Evolutionary conservation across 1,139 yeast genomes (phyloP), one percentile per base, ranked within the genome.

Genomic region (Maudiozyma humilis): DNA sequence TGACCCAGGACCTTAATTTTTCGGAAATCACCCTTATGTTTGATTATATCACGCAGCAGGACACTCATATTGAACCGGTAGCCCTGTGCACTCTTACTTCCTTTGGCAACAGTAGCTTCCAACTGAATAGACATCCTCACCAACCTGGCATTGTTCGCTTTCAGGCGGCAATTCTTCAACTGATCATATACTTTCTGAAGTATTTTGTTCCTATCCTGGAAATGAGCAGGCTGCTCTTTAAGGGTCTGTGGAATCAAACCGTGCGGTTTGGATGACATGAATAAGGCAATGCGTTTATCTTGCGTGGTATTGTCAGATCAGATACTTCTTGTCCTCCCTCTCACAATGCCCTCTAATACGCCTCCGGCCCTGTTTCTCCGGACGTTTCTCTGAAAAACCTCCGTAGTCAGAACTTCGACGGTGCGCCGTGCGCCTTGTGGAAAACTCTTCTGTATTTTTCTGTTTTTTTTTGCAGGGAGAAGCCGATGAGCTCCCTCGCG

Each of bases 11-110:
- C 47, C 29, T 44, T 49, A 18, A 57, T 49, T 40, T 52, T 46
- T 16, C 50, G 46, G 8, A 60, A 47, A 41, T 60, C 54, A 19
- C 63, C 63, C 40, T 59, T 59, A 32, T 45, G 40, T 36, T 58
- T 57, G 13, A 45, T 32, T 27, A 62, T 36, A 49, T 60, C 63
- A 31, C 65, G 51, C 10, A 60, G 46, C 18, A 62, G 40, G 14
- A 62, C 48, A 37, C 60, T 54, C 47, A 59, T 54, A 44, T 57
- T 58, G 39, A 62, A 59, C 36, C 56, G 45, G 45, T 62, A 62
- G 38, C 61, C 53, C 44, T 62, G 66, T 5, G 51, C 40, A 3
- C 59, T 50, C 15, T 47, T 41, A 33, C 60, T 55, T n/a, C 41
- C 36, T 40, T 52, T 56, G 13, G 64, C 63, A 4, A 60, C 53